Conservation (phyloP, 1,139 yeast species). For the Geotrichum bryndzae region DNA sequence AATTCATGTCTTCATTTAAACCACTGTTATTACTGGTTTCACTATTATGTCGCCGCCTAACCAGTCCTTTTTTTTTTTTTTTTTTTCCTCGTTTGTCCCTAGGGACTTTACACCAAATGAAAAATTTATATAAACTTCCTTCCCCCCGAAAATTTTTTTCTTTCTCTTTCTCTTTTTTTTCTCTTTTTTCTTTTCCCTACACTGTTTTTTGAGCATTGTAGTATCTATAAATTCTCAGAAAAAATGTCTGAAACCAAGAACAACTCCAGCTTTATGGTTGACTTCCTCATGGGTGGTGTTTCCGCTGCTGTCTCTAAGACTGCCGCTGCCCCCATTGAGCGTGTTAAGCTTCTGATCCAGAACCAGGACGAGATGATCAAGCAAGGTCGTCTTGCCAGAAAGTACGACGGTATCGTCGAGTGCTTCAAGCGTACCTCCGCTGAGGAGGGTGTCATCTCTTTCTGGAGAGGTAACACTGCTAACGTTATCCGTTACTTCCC, state of each 20-base stretch:
- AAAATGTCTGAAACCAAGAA: background rate
- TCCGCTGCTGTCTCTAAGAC: conserved; percentile 83
- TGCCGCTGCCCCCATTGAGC: conserved; percentile 80
- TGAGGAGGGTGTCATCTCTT: conserved; percentile 63
- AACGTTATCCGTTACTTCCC: conserved; percentile 82
- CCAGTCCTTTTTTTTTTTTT: no score
- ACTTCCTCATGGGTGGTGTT: conserved; percentile 75
- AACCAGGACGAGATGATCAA: conserved; percentile 80
- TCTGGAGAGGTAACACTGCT: conserved; percentile 86
- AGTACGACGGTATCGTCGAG: conserved; percentile 63
- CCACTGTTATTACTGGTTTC: no score
- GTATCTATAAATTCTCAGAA: background rate
- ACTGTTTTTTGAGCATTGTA: conserved; percentile 5
- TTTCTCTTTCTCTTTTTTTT: background rate
- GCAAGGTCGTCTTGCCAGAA: conserved; percentile 66
- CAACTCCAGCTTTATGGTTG: conserved; percentile 41
- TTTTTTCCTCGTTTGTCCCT: no score
- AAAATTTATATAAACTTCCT: no score
- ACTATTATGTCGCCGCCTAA: no score
- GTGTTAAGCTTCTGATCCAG: conserved; percentile 74
- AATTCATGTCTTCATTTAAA: no score
- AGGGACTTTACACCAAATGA: no score
- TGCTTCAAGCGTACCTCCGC: conserved; percentile 69
- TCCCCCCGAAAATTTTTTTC: background rate
- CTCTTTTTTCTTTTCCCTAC: conserved; percentile 2